Evolutionary conservation across 2,329 filamentous ascomycete species (phyloP).

Genomic region (Talaromyces sp.): DNA sequence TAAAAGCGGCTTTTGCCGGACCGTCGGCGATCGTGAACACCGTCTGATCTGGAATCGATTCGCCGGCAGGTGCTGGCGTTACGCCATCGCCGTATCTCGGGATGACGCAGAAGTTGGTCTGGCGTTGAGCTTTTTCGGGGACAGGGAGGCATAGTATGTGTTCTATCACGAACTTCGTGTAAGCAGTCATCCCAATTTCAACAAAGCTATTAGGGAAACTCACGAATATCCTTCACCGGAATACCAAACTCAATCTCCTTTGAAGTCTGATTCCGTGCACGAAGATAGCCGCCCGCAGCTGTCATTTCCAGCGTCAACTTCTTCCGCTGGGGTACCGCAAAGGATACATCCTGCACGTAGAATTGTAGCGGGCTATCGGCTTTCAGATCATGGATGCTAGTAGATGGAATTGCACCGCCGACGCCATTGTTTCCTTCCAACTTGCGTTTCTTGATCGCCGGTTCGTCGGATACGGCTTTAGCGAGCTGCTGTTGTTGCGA

Average conservation of each 20-base stretch:
- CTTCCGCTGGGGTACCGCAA: conserved; percentile 62
- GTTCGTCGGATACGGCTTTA: conserved; percentile 31
- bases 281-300: conserved; percentile 42
- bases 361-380: conserved; percentile 40
- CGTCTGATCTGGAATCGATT: conserved; percentile 52
- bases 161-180: conserved; percentile 34
- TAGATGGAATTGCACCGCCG: neutral
- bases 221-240: conserved; percentile 50
- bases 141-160: conserved; percentile 62
- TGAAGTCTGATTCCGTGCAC: conserved; percentile 51
- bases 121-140: conserved; percentile 63
- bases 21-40: conserved; percentile 62
- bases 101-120: conserved; percentile 63
- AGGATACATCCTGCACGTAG: conserved; percentile 57
- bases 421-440: conserved; percentile 40
- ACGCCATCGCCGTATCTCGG: conserved; percentile 54
- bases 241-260: conserved; percentile 56
- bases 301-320: conserved; percentile 62
- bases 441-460: conserved; percentile 52
- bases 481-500: conserved; percentile 24
- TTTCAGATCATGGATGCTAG: conserved; percentile 34
- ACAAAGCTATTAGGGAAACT: conserved; percentile 23
- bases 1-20: conserved; percentile 45
- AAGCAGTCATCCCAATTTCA: neutral
- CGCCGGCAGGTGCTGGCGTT: conserved; percentile 44